Evolutionary conservation across 2,329 filamentous ascomycete species (phyloP).

Genomic region (Dendryphion nanum): DNA sequence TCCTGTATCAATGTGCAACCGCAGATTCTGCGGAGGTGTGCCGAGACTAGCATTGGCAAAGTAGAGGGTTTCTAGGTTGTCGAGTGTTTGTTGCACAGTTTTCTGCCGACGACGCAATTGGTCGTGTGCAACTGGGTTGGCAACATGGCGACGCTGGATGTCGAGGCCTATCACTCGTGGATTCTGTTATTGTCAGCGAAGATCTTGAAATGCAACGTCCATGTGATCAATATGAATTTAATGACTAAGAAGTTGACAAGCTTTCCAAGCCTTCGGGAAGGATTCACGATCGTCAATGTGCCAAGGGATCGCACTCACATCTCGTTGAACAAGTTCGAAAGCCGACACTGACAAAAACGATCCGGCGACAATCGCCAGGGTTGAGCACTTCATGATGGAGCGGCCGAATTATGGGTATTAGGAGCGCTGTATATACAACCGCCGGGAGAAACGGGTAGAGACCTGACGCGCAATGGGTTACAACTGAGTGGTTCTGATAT

Average conservation of each 20-base stretch:
- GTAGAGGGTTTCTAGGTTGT: conserved; percentile 61
- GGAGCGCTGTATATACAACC: conserved; percentile 9
- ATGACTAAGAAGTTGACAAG: background rate
- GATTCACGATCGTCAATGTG: conserved; percentile 2
- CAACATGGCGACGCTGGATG: conserved; percentile 49
- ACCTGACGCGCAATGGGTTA: background rate
- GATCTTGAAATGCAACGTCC: too few species aligned
- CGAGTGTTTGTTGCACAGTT: conserved; percentile 48
- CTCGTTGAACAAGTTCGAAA: conserved; percentile 28
- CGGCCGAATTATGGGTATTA: conserved; percentile 1
- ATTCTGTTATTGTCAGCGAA: conserved; percentile 21
- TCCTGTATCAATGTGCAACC: conserved; percentile 61
- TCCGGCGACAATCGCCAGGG: conserved; percentile 24
- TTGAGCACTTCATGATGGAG: conserved; percentile 29
- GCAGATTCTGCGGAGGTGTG: conserved; percentile 55
- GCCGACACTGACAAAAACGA: conserved; percentile 28
- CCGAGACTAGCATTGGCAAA: conserved; percentile 58
- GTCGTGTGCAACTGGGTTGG: conserved; percentile 49
- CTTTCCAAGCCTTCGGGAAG: background rate
- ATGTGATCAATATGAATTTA: background rate
- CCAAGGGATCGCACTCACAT: conserved; percentile 32
- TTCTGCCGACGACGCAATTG: conserved; percentile 41
- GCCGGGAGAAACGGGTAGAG: background rate
- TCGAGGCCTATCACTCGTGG: conserved; percentile 51
- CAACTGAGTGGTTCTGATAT: background rate